Evolutionary conservation across 2,329 filamentous ascomycete genomes (phyloP).

Genomic region (Hawksworthiomyces lignivorus): DNA sequence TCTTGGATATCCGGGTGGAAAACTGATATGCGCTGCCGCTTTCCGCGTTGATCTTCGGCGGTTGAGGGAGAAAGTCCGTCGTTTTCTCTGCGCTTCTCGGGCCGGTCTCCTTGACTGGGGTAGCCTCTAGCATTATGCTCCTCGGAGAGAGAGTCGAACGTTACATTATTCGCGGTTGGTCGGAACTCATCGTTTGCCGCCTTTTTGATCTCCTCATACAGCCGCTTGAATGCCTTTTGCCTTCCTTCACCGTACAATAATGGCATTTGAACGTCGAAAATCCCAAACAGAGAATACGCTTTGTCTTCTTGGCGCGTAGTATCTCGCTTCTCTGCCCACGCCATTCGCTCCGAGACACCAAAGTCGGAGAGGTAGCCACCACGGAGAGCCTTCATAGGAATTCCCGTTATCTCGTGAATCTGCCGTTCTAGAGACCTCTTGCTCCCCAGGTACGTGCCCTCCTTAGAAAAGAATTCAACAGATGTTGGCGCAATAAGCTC

Average conservation of each 20-base stretch:
- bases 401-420: background rate
- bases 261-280: slow-evolving; percentile 11
- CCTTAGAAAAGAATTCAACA: background rate
- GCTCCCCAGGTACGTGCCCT: background rate
- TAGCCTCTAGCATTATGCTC: too few species aligned
- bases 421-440: background rate
- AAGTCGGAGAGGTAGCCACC: background rate
- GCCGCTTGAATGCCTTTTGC: slow-evolving; percentile 3
- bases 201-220: background rate
- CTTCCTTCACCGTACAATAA: slow-evolving; percentile 10
- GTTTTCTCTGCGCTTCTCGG: too few species aligned
- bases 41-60: too few species aligned
- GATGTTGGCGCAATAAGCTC: slow-evolving; percentile 1
- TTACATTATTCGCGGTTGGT: too few species aligned
- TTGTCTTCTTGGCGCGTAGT: slow-evolving; percentile 7
- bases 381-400: background rate
- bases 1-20: too few species aligned
- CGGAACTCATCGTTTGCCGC: too few species aligned
- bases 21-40: too few species aligned
- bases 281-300: slow-evolving; percentile 5
- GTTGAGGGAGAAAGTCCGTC: too few species aligned
- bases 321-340: slow-evolving; percentile 6
- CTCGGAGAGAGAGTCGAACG: too few species aligned
- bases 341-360: background rate
- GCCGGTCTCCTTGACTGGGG: too few species aligned